These are phyloP conservation scores for Pythium plurisporium DNA, from an alignment of 352 stramenopile genomes.

Conservation along the genomic window DNA sequence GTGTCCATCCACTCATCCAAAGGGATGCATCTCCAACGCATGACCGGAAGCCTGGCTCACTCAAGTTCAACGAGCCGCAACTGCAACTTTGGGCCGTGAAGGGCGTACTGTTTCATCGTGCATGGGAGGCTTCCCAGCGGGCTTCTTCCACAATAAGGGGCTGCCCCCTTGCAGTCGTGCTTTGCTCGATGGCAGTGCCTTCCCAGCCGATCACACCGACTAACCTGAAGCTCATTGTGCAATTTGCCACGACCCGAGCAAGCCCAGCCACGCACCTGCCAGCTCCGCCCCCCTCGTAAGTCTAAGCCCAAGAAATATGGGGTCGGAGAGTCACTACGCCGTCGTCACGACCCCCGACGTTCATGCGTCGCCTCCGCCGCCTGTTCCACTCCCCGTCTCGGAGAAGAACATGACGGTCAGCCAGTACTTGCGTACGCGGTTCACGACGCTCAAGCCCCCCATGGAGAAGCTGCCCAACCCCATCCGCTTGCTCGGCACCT, in stretches of 20 bases:
- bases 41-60: no score
- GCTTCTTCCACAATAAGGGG: background rate
- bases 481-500: background rate
- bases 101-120: no score
- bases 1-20: no score
- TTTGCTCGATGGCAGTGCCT: no score
- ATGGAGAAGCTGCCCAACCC: conserved; percentile 6
- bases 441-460: conserved; percentile 31
- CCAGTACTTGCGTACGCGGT: background rate
- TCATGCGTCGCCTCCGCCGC: background rate
- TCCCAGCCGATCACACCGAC: background rate
- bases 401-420: conserved; percentile 1
- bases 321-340: background rate
- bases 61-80: no score
- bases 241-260: background rate
- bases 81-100: no score
- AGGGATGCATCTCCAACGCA: no score
- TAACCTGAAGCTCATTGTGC: background rate
- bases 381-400: background rate
- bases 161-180: no score
- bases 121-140: no score
- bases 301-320: background rate
- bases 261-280: background rate
- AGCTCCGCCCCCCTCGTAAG: background rate
- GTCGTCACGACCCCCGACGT: conserved; percentile 9